These are phyloP conservation scores for Crotalaria pallida DNA, from an alignment of 306 rosid species.

Conservation along the genomic window DNA sequence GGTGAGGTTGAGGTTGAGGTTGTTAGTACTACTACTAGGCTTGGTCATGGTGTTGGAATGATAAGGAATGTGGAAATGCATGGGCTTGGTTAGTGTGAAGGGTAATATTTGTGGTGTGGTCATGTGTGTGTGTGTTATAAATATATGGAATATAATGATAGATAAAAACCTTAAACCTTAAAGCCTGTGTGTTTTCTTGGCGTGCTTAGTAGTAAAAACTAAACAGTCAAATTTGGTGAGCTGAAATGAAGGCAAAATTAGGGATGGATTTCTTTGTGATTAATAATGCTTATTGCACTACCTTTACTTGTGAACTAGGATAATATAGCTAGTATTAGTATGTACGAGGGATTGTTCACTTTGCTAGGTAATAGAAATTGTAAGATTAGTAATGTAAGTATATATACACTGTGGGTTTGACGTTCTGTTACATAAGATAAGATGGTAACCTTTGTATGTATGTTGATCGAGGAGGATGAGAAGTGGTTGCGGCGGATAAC, in stretches of 20 bases:
- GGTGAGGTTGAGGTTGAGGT: constrained; percentile 17
- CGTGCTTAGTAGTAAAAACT: constrained; percentile 49
- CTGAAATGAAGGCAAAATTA: constrained; percentile 41
- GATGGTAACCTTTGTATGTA: background rate
- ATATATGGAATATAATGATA: constrained; percentile 15
- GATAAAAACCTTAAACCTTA: too few relatives aligned
- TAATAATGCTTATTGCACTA: background rate
- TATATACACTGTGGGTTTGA: background rate
- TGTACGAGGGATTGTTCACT: background rate
- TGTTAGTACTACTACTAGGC: constrained; percentile 16
- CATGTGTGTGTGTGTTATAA: constrained; percentile 14
- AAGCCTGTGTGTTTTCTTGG: constrained; percentile 37
- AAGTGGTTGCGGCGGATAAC: constrained; percentile 52
- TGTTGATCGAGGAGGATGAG: constrained; percentile 26
- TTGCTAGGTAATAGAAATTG: background rate
- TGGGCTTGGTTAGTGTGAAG: constrained; percentile 19
- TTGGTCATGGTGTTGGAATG: constrained; percentile 37
- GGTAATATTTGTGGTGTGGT: constrained; percentile 8
- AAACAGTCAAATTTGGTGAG: constrained; percentile 65
- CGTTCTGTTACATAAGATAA: constrained; percentile 11
- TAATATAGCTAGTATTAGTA: too few relatives aligned
- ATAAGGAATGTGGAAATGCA: constrained; percentile 22
- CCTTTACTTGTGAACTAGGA: background rate
- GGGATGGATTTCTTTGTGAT: background rate
- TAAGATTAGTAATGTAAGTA: background rate